Evolutionary conservation across 1,139 yeast genomes (phyloP).

Genomic region (Candida labiduridarum): DNA sequence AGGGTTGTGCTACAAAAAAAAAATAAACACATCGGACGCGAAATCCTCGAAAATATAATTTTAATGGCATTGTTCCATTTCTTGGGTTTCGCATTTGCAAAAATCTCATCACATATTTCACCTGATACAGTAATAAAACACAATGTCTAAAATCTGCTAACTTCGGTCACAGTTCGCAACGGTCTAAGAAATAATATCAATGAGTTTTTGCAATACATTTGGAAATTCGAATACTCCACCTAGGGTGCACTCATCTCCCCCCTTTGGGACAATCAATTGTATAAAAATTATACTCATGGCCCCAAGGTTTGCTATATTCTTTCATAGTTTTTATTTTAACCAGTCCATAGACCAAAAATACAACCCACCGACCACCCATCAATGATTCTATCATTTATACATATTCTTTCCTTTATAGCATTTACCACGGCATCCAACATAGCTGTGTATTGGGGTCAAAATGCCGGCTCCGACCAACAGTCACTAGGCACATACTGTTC

Average conservation of each 20-base stretch:
- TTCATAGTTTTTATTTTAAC: no score
- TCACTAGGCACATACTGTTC: constrained; percentile 65
- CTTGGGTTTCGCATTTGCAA: background rate
- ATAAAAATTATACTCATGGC: background rate
- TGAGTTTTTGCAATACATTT: no score
- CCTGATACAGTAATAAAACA: constrained; percentile 1
- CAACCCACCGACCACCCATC: no score
- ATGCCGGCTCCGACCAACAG: constrained; percentile 69
- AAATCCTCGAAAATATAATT: background rate
- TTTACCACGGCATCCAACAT: constrained; percentile 16
- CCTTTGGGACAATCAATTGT: background rate
- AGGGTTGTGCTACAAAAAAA: no score
- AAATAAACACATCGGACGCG: no score
- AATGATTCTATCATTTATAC: background rate
- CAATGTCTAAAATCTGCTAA: background rate
- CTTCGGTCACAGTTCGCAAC: background rate
- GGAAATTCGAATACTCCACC: background rate
- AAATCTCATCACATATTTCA: constrained; percentile 1
- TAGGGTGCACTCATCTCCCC: background rate
- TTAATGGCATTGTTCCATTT: background rate
- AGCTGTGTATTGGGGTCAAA: constrained; percentile 88
- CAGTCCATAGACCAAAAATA: background rate
- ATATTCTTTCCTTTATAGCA: background rate
- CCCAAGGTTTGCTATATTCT: no score
- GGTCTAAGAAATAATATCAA: background rate